Conservation (phyloP, 2,329 filamentous ascomycete genomes). For the Whalleya microplaca region DNA sequence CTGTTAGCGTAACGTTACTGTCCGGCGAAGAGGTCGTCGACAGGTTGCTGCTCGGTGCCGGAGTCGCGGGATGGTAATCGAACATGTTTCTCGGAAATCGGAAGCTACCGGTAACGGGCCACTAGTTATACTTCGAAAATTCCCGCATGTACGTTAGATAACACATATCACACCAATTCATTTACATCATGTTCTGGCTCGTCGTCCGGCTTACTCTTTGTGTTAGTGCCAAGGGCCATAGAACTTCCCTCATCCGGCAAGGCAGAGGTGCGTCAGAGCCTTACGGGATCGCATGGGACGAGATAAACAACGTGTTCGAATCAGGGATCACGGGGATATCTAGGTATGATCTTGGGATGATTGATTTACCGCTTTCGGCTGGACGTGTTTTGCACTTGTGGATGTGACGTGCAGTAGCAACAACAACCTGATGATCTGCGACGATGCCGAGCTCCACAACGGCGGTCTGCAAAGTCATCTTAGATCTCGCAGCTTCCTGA, state of each 20-base stretch:
- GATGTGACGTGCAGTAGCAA: slow-evolving; percentile 7
- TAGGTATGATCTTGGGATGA: neutral
- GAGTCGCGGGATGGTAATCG: slow-evolving; percentile 32
- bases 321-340: neutral
- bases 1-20: slow-evolving; percentile 28
- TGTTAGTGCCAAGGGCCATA: too few relatives aligned
- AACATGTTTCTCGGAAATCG: neutral
- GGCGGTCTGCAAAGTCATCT: slow-evolving; percentile 24
- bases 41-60: slow-evolving; percentile 27
- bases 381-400: slow-evolving; percentile 6
- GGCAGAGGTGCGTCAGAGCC: neutral
- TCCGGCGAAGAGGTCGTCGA: slow-evolving; percentile 22
- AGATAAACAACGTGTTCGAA: slow-evolving; percentile 9
- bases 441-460: neutral
- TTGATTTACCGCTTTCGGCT: neutral
- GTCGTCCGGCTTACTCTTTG: too few relatives aligned
- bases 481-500: slow-evolving; percentile 23
- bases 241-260: too few relatives aligned
- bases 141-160: too few relatives aligned
- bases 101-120: too few relatives aligned
- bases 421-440: slow-evolving; percentile 7
- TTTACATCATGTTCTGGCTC: too few relatives aligned
- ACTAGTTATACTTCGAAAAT: too few relatives aligned
- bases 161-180: too few relatives aligned
- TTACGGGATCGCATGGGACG: slow-evolving; percentile 1